Evolutionary conservation across 2,329 filamentous ascomycete genomes (phyloP).

Genomic region (Hypoxylon sp.): DNA sequence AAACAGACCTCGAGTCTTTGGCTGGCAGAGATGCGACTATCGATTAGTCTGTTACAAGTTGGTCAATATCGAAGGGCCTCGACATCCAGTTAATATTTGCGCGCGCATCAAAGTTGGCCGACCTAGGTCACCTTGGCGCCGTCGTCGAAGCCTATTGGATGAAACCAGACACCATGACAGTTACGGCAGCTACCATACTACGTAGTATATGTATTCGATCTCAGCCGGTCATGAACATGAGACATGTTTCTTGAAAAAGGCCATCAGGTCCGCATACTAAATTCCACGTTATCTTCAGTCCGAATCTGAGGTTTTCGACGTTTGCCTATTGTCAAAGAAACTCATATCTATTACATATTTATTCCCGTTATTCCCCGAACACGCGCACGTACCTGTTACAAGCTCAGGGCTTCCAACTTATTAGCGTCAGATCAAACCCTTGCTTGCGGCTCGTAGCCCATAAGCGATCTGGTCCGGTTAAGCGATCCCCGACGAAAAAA

Average conservation of each 20-base stretch:
- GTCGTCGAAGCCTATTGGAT: constrained; percentile 27
- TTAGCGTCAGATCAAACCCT: constrained; percentile 2
- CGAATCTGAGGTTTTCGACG: no score
- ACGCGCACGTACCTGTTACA: no score
- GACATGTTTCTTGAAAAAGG: constrained; percentile 16
- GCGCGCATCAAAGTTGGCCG: constrained; percentile 16
- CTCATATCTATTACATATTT: no score
- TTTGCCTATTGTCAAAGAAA: not conserved
- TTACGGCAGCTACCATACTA: constrained; percentile 12
- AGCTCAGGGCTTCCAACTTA: no score
- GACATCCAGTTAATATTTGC: constrained; percentile 15
- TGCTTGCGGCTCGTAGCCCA: no score
- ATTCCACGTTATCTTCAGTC: constrained; percentile 1
- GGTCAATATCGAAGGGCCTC: constrained; percentile 1
- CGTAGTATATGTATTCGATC: constrained; percentile 21
- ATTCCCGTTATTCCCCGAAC: no score
- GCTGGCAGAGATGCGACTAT: constrained; percentile 5
- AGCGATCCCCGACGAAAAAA: constrained; percentile 1
- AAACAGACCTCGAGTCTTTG: constrained; percentile 8
- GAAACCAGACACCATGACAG: constrained; percentile 8
- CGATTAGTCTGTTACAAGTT: constrained; percentile 25
- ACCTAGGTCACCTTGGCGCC: constrained; percentile 28
- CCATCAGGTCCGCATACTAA: constrained; percentile 1
- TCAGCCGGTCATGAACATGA: constrained; percentile 19
- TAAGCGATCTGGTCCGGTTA: no score